Conservation (phyloP, 1,284 basidiomycete genomes). For the Ustilago lituana region DNA sequence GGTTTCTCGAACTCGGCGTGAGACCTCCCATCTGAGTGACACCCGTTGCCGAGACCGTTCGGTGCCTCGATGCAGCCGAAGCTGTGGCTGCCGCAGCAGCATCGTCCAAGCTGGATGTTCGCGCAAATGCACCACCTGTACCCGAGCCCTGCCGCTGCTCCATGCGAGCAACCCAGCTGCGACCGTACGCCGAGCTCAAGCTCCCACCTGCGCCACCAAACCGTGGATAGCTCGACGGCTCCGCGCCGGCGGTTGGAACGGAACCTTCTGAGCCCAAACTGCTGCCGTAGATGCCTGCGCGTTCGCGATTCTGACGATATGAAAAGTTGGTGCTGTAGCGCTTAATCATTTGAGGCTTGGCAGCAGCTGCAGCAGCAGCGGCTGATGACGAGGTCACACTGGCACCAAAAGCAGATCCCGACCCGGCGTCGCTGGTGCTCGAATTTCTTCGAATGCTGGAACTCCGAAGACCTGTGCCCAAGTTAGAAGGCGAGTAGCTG, state of each 20-base stretch:
- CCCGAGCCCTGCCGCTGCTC: constrained; percentile 53
- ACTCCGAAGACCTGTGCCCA: constrained; percentile 23
- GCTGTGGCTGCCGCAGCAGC: constrained; percentile 32
- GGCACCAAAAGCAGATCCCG: constrained; percentile 33
- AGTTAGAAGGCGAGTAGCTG: constrained; percentile 38
- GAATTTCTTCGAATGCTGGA: constrained; percentile 44
- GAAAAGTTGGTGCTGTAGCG: constrained; percentile 55
- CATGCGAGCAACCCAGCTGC: constrained; percentile 54
- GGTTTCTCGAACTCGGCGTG: constrained; percentile 43
- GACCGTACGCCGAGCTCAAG: constrained; percentile 34
- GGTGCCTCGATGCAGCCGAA: constrained; percentile 24
- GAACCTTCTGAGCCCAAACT: constrained; percentile 37
- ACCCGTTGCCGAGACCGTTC: constrained; percentile 9
- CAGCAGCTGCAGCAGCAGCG: constrained; percentile 20
- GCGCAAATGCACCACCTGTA: constrained; percentile 33
- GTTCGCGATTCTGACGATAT: constrained; percentile 46
- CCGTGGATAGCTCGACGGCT: constrained; percentile 42
- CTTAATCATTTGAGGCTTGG: constrained; percentile 59
- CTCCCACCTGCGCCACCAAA: constrained; percentile 34
- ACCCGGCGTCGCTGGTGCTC: constrained; percentile 38
- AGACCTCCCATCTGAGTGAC: constrained; percentile 12
- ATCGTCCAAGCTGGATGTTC: constrained; percentile 36
- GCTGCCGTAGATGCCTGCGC: constrained; percentile 29
- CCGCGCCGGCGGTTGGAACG: constrained; percentile 18
- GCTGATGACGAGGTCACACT: constrained; percentile 14